These are phyloP conservation scores for Phoma sp. DNA, from an alignment of 2,329 filamentous ascomycete genomes.

Conservation along the genomic window DNA sequence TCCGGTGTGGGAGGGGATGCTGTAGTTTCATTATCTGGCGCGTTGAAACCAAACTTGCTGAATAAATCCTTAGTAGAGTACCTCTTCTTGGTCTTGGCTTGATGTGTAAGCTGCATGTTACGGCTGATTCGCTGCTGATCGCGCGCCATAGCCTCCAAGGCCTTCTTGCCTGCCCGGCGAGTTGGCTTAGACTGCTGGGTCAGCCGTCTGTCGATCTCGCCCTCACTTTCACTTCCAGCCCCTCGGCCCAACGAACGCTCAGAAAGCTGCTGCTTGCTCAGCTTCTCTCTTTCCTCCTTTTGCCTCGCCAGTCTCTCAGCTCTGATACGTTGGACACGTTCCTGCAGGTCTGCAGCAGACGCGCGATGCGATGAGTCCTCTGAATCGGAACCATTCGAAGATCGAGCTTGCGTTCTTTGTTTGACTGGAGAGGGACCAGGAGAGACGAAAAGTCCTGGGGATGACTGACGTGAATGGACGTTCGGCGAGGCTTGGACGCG, in stretches of 20 bases:
- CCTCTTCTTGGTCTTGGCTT: constrained; percentile 87
- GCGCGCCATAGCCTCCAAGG: constrained; percentile 89
- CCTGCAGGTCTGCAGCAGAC: constrained; percentile 68
- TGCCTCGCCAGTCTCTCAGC: constrained; percentile 73
- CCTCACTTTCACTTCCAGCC: constrained; percentile 61
- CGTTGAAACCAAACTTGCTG: constrained; percentile 78
- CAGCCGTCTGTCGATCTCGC: constrained; percentile 56
- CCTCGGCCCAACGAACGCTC: constrained; percentile 48
- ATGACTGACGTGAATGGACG: constrained; percentile 45
- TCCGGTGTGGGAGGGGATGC: constrained; percentile 35
- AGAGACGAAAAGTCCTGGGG: constrained; percentile 64
- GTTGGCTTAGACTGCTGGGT: constrained; percentile 73
- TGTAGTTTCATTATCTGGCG: constrained; percentile 25
- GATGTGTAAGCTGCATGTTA: constrained; percentile 88
- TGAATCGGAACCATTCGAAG: constrained; percentile 50
- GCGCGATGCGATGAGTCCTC: constrained; percentile 50
- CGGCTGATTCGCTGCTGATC: constrained; percentile 91
- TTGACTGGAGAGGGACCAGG: constrained; percentile 49
- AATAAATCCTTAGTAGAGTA: constrained; percentile 84
- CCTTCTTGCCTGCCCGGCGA: constrained; percentile 92
- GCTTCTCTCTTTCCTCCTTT: constrained; percentile 52
- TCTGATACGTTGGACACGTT: constrained; percentile 75
- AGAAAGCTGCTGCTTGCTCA: constrained; percentile 48
- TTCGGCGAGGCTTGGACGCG: constrained; percentile 24
- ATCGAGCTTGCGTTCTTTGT: constrained; percentile 33